Percentiles rank a stretch among this genome's conserved stretches.
Evolutionary conservation across 2,329 filamentous ascomycete genomes (phyloP).

Genomic region (Aspergillus sp.): DNA sequence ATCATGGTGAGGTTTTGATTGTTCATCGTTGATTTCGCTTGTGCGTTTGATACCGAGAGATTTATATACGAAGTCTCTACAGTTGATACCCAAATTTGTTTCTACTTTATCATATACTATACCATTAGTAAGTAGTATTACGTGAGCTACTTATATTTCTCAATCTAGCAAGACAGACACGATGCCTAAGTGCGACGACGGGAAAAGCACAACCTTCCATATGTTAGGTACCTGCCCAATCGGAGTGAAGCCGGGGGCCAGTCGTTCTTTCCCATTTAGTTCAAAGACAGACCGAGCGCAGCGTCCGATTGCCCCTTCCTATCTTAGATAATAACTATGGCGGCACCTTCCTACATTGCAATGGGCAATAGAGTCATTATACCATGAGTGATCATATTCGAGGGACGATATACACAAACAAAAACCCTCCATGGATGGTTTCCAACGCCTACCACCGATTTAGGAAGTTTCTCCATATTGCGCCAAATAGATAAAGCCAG

Average conservation of each 20-base stretch:
- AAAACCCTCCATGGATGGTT: not conserved
- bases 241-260: no score
- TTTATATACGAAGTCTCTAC: not conserved
- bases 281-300: no score
- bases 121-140: no score
- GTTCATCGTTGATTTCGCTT: slow-evolving; percentile 43
- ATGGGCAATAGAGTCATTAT: not conserved
- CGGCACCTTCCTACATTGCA: no score
- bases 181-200: no score
- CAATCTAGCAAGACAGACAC: no score
- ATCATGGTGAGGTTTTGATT: slow-evolving; percentile 46
- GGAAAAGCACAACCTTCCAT: no score
- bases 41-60: not conserved
- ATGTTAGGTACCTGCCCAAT: no score
- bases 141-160: no score
- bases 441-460: not conserved
- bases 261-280: no score
- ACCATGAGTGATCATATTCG: not conserved
- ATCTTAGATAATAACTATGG: no score
- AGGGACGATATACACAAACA: not conserved
- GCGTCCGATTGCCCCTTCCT: no score
- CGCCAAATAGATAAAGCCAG: slow-evolving; percentile 12
- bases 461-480: slow-evolving; percentile 2
- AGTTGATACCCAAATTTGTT: slow-evolving; percentile 13
- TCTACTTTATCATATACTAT: not conserved